phyloP scores from a whole-genome alignment of 495 filamentous ascomycete species.

The Hypoxylon fuscum region DNA sequence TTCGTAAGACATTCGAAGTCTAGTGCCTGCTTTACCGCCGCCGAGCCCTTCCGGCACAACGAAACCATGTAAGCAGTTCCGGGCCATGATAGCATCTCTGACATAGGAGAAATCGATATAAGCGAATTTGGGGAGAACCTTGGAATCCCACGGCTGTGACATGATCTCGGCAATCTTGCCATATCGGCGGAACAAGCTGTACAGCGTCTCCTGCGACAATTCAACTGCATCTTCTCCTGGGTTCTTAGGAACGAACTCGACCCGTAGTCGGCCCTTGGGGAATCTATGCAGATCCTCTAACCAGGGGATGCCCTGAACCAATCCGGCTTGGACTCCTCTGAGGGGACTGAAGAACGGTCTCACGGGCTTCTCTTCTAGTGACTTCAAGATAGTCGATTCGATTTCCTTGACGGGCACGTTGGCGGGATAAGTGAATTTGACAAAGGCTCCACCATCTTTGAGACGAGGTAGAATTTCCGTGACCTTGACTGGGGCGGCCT shows the following conservation, averaged over 20 bases:
- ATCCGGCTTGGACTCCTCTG: conserved; percentile 68
- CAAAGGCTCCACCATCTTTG: conserved; percentile 92
- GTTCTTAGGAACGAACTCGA: conserved; percentile 82
- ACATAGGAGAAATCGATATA: conserved; percentile 75
- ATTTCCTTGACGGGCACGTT: conserved; percentile 65
- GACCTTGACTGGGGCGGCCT: conserved; percentile 68
- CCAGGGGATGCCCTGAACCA: conserved; percentile 90
- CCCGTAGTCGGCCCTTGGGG: conserved; percentile 74
- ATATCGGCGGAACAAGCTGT: conserved; percentile 87
- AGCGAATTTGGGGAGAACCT: conserved; percentile 80
- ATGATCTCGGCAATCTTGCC: conserved; percentile 87
- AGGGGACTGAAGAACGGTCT: conserved; percentile 92
- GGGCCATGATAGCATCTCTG: conserved; percentile 81
- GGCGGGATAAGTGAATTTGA: conserved; percentile 77
- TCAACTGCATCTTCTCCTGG: conserved; percentile 73
- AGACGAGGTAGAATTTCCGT: conserved; percentile 81
- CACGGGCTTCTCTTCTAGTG: conserved; percentile 74
- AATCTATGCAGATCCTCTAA: conserved; percentile 89
- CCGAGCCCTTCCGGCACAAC: conserved; percentile 67
- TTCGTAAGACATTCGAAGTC: conserved; percentile 82
- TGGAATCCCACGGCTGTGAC: conserved; percentile 81
- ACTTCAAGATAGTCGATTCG: conserved; percentile 53
- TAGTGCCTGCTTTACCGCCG: conserved; percentile 77
- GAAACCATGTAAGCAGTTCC: conserved; percentile 93
- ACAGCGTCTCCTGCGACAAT: conserved; percentile 86